Base-by-base conservation (phyloP, 257 asterid species). In the Primulina tabacum region DNA sequence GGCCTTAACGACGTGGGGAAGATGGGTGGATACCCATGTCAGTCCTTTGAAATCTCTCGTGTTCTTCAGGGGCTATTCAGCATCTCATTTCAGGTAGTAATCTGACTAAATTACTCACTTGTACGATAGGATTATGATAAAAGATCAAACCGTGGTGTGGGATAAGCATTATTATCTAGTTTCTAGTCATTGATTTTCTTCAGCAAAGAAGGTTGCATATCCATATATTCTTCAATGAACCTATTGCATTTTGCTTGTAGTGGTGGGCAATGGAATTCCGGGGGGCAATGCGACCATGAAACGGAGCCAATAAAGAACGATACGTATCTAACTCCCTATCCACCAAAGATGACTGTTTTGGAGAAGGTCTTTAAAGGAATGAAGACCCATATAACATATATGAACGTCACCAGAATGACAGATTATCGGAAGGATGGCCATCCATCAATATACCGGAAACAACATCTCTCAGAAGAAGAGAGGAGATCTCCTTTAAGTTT, bases 181-280 rank as follows among this genome's bases (percentile, higher is more conserved):
- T 32, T 67, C 10, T 50, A 52, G 63, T 17, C 7, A 21, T 47
- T 60, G 64, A 40, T 35, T 57, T 21, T 53, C 33, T 28, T 60
- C 34, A 11, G 37, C 7, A 38, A 56, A 17, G 52, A 58, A 62
- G 26, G 21, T 43, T 21, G 26, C 18, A 26, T 57, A 50, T 67
- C 26, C 47, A 35, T 38, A 8, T 28, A 6, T 17, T 8, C 11
- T 32, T 34, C 26, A 17, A 7, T 60, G 11, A 28, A 34, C 57
- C 52, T 40, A 8, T 30, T 24, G 10, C 56, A 2, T 56, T 3
- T 35, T n/a, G 14, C 11, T 10, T 72, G 79, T 84, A 89, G 96
- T 21, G 94, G 96, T 1, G 96, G 94, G 68, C 96, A 80, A 64
- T 89, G 96, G 96, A 89, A 87, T 65, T 85, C 90, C 0, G 94